phyloP scores from a whole-genome alignment of 352 stramenopile species.

The Globisporangium cystogenes region DNA sequence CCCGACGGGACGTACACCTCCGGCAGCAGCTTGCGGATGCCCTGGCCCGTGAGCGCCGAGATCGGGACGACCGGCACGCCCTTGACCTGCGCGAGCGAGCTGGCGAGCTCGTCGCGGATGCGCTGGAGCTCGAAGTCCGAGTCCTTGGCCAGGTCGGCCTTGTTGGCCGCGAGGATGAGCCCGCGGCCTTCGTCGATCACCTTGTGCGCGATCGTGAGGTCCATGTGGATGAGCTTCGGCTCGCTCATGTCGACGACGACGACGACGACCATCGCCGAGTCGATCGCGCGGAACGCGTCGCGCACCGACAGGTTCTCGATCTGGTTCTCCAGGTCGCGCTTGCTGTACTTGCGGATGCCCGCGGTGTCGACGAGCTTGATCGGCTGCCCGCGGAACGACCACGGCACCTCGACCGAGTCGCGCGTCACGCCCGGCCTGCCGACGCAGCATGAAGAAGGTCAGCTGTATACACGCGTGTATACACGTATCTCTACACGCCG shows the following conservation, averaged over 20 bases:
- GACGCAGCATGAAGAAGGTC: no score
- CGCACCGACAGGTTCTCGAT: slow-evolving; percentile 84
- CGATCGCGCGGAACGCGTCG: slow-evolving; percentile 74
- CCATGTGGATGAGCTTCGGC: slow-evolving; percentile 81
- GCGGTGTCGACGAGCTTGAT: slow-evolving; percentile 83
- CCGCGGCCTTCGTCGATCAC: slow-evolving; percentile 77
- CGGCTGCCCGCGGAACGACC: slow-evolving; percentile 60
- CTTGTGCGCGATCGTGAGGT: slow-evolving; percentile 76
- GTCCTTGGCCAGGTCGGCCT: slow-evolving; percentile 51
- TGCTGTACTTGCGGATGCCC: slow-evolving; percentile 79
- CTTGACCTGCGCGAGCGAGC: slow-evolving; percentile 69
- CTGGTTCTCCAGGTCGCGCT: slow-evolving; percentile 77
- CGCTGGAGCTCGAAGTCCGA: slow-evolving; percentile 57
- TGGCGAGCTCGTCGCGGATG: slow-evolving; percentile 64
- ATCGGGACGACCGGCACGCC: slow-evolving; percentile 77
- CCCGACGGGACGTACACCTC: slow-evolving; percentile 70
- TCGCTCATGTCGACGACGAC: slow-evolving; percentile 83
- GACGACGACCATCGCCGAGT: slow-evolving; percentile 74
- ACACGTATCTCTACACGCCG: no score
- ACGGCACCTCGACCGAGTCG: slow-evolving; percentile 77
- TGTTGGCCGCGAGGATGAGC: slow-evolving; percentile 76
- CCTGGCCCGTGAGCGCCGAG: slow-evolving; percentile 65
- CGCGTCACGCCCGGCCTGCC: slow-evolving; percentile 72
- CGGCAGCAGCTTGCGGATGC: slow-evolving; percentile 74
- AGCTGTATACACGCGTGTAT: no score